Conservation (phyloP, 306 rosid genomes). For the Prunus davidiana region DNA sequence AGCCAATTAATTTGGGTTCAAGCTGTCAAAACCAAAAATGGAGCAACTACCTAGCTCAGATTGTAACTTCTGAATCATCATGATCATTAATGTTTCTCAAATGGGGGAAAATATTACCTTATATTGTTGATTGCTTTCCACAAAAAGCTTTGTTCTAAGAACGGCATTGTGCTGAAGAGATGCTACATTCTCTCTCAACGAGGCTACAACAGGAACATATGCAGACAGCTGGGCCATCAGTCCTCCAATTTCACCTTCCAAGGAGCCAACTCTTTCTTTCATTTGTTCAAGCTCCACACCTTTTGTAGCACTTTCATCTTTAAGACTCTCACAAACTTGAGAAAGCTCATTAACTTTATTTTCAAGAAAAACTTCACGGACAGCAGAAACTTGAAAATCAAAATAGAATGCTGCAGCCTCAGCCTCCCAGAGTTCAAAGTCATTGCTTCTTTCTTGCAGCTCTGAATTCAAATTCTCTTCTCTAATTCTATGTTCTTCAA, state of each 20-base stretch:
- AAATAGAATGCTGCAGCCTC: conserved; percentile 90
- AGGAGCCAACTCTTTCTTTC: conserved; percentile 40
- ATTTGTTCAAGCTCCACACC: conserved; percentile 55
- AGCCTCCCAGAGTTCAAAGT: conserved; percentile 87
- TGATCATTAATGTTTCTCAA: not conserved
- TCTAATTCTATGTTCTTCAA: conserved; percentile 60
- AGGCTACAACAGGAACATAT: conserved; percentile 66
- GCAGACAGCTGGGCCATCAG: conserved; percentile 63
- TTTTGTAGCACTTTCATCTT: conserved; percentile 62
- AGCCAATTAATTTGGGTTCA: not conserved
- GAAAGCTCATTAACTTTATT: conserved; percentile 75
- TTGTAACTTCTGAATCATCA: not conserved
- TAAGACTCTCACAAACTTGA: conserved; percentile 57
- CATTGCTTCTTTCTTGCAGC: conserved; percentile 72
- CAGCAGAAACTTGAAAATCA: conserved; percentile 79
- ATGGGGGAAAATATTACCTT: conserved; percentile 46
- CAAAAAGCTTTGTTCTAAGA: conserved; percentile 36
- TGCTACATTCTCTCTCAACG: conserved; percentile 67
- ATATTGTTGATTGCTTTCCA: conserved; percentile 24
- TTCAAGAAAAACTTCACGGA: conserved; percentile 83
- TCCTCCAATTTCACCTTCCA: conserved; percentile 76
- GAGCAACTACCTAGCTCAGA: not conserved
- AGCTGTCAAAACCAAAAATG: not conserved
- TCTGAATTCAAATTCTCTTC: conserved; percentile 73
- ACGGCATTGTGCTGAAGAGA: conserved; percentile 65